Percentiles rank a stretch among this genome's conserved stretches.
Conservation (phyloP, 768 basidiomycete species). For the Boletus sp. region DNA sequence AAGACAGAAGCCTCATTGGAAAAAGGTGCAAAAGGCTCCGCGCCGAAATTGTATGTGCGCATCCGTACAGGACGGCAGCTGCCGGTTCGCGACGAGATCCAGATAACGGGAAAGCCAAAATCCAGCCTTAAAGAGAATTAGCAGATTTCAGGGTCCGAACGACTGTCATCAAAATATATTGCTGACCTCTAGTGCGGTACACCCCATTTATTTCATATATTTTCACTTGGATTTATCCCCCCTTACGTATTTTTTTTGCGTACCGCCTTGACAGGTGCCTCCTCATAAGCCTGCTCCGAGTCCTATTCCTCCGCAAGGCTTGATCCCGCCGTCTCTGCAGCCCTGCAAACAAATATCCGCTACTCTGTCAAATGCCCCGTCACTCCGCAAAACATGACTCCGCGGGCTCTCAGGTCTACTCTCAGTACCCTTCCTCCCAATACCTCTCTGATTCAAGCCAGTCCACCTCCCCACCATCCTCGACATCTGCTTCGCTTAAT, state of each 20-base stretch:
- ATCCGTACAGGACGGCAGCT: conserved; percentile 26
- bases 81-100: conserved; percentile 30
- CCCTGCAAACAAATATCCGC: conserved; percentile 23
- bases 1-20: conserved; percentile 9
- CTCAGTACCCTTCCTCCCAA: conserved; percentile 20
- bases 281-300: conserved; percentile 33
- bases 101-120: conserved; percentile 35
- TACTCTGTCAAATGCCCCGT: conserved; percentile 26
- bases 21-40: conserved; percentile 25
- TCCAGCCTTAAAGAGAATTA: conserved; percentile 26
- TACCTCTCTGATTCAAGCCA: conserved; percentile 29
- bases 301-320: conserved; percentile 24
- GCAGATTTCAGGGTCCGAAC: conserved; percentile 34
- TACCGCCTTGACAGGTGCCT: conserved; percentile 35
- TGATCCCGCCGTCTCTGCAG: conserved; percentile 26
- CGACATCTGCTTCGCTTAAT: background rate
- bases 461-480: conserved; percentile 14
- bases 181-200: conserved; percentile 10
- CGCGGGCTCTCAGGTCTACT: conserved; percentile 9
- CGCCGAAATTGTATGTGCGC: conserved; percentile 31
- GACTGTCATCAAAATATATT: conserved; percentile 29
- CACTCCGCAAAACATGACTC: conserved; percentile 29
- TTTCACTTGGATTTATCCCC: conserved; percentile 16
- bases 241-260: conserved; percentile 34
- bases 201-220: conserved; percentile 28